A percentile compares a stretch with the other conserved stretches of the same genome.
These are phyloP conservation scores for Trebouxiophyceae sp. DNA, from an alignment of 163 green algal species.

Conservation along the genomic window DNA sequence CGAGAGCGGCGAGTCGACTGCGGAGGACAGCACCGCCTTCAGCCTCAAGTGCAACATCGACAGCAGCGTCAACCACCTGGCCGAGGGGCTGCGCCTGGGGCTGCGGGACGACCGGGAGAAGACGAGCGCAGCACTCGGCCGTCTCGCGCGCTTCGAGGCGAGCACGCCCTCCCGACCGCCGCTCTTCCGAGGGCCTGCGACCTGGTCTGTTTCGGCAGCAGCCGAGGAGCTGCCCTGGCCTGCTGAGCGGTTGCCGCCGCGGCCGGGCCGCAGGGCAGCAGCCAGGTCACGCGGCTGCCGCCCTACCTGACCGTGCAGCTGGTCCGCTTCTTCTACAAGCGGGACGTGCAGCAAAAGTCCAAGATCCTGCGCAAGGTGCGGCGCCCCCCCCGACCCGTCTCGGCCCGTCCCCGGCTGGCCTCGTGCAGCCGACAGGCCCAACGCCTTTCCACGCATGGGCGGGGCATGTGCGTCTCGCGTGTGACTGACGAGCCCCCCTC, in stretches of 20 bases:
- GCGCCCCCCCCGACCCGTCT: too few species aligned
- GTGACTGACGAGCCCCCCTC: too few species aligned
- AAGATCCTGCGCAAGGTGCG: slow-evolving; percentile 94
- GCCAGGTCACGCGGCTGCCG: slow-evolving; percentile 54
- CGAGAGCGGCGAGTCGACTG: slow-evolving; percentile 68
- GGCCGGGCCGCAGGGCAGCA: slow-evolving; percentile 45
- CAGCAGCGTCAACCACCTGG: slow-evolving; percentile 81
- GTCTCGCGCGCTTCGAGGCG: slow-evolving; percentile 56
- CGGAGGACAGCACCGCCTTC: slow-evolving; percentile 52
- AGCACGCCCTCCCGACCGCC: too few species aligned
- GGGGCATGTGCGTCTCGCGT: too few species aligned
- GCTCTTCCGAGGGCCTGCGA: too few species aligned
- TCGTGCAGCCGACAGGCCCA: background rate
- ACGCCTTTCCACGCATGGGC: too few species aligned
- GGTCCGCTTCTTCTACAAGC: slow-evolving; percentile 97
- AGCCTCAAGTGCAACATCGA: slow-evolving; percentile 97
- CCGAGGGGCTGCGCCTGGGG: slow-evolving; percentile 79
- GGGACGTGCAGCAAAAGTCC: slow-evolving; percentile 84
- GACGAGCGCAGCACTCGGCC: slow-evolving; percentile 43
- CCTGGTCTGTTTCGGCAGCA: too few species aligned
- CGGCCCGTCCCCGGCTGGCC: background rate
- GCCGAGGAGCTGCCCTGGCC: too few species aligned
- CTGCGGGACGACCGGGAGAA: slow-evolving; percentile 88
- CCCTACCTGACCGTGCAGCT: slow-evolving; percentile 83
- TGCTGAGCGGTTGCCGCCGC: too few species aligned